These are phyloP conservation scores for Fusarium odoratissimum DNA, from an alignment of 2,329 filamentous ascomycete genomes.

Conservation along the genomic window DNA sequence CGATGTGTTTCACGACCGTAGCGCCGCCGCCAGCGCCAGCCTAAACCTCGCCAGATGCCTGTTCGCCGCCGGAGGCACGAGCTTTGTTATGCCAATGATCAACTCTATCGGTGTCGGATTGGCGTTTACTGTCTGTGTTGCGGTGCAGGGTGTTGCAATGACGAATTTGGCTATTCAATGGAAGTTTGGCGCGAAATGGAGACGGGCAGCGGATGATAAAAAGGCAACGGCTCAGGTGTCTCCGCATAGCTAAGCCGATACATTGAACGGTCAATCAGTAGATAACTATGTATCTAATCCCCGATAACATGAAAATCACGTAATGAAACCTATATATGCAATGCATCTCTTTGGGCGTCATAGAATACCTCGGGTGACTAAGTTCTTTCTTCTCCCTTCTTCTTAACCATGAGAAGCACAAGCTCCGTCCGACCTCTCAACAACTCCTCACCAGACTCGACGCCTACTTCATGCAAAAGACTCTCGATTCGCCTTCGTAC, in stretches of 20 bases:
- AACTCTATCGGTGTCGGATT: slow-evolving; percentile 57
- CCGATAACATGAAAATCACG: no score
- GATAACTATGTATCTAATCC: no score
- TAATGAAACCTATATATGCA: no score
- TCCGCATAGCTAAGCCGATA: rapidly evolving
- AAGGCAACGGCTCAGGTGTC: rapidly evolving
- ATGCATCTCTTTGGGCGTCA: no score
- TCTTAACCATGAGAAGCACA: no score
- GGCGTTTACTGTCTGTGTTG: slow-evolving; percentile 60
- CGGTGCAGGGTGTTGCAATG: slow-evolving; percentile 58
- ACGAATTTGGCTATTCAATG: not conserved
- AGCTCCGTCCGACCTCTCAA: no score
- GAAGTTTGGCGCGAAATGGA: not conserved
- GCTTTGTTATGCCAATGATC: slow-evolving; percentile 62
- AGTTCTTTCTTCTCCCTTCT: no score
- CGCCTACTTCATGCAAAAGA: no score
- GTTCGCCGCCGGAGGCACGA: slow-evolving; percentile 63
- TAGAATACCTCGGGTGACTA: no score
- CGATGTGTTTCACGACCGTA: slow-evolving; percentile 62
- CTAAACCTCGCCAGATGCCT: slow-evolving; percentile 65
- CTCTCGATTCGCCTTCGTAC: no score
- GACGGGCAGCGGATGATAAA: not conserved
- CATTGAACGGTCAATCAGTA: no score
- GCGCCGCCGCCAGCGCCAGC: slow-evolving; percentile 64
- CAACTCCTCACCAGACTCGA: no score